Evolutionary conservation across 148 eudicot species (phyloP), one percentile per base, ranked within the genome.

Genomic region (Persicaria maculosa): DNA sequence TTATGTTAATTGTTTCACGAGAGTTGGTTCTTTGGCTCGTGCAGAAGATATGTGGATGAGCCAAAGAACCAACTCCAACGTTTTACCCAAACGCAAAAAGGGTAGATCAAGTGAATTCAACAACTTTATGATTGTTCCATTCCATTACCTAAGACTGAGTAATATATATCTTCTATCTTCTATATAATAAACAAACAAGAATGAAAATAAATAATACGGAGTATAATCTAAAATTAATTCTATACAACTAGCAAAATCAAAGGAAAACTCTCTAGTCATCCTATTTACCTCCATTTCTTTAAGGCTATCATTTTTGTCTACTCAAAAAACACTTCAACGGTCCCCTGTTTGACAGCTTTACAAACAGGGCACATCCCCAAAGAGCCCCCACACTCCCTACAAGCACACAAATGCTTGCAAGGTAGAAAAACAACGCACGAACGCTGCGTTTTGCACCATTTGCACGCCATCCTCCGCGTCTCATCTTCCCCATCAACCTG

Each of bases 341-440:
- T 77, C 5, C 71, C 84, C 45, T 81, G 64, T 54, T 88, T 88
- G 15, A 75, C 72, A 64, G 87, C 77, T 44, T 79, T 59, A 81
- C 91, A 88, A 31, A 88, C 79, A 16, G 89, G 91, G 65, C 89
- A 88, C 44, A 65, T 44, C 73, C 65, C 73, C 47, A 84, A 77
- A 69, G 76, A 15, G 36, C 65, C 43, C 44, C 83, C 91, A 72
- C 91, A 88, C 14, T 40, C 40, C 70, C 72, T 84, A 78, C 91
- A 88, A 45, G 79, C 83, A 64, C 91, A 84, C 54, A 88, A 79
- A 19, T 88, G 91, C 80, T 80, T 86, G 75, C 91, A 88, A 50
- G 91, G 91, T 4, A 88, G 71, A 11, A 84, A 86, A 9, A 88
- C 81, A 11, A 88, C 69, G 47, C 87, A 75, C 58, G 79, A 68